phyloP scores from a whole-genome alignment of 805 yeast genomes.

The Gaillardinia entomophila region DNA sequence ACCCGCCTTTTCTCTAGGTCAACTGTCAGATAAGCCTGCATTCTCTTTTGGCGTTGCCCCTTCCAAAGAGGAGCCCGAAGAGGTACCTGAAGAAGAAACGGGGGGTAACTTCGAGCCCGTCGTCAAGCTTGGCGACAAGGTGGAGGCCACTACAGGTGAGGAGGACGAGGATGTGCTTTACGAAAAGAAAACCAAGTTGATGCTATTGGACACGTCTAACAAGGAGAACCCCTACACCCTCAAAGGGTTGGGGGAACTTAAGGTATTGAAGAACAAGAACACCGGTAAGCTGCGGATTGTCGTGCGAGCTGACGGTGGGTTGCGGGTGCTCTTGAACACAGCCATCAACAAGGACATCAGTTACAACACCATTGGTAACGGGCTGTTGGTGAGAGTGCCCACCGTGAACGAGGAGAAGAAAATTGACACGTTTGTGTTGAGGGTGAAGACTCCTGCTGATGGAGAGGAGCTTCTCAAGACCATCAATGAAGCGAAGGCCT shows the following conservation, averaged over 20 bases:
- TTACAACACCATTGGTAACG: conserved; percentile 60
- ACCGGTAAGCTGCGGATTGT: conserved; percentile 65
- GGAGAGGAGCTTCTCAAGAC: conserved; percentile 45
- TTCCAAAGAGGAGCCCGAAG: conserved; percentile 14
- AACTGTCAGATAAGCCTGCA: conserved; percentile 8
- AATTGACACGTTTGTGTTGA: conserved; percentile 62
- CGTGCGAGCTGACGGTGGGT: conserved; percentile 85
- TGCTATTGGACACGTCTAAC: conserved; percentile 49
- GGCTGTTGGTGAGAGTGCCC: conserved; percentile 63
- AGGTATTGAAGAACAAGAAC: conserved; percentile 56
- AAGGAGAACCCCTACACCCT: conserved; percentile 48
- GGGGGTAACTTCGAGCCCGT: conserved; percentile 37
- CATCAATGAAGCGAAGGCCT: conserved; percentile 21
- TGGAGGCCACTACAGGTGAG: conserved; percentile 63
- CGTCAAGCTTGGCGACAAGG: conserved; percentile 35
- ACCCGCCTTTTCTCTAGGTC: neutral
- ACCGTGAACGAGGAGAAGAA: conserved; percentile 46
- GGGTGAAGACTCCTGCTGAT: conserved; percentile 72
- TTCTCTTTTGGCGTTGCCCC: too few species aligned
- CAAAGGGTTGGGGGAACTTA: conserved; percentile 79
- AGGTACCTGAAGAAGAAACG: conserved; percentile 39
- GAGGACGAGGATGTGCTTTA: conserved; percentile 66
- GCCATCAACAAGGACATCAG: conserved; percentile 50
- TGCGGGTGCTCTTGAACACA: conserved; percentile 69
- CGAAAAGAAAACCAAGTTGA: conserved; percentile 66